Evolutionary conservation across 139 green algal species (phyloP).

Genomic region (Picochlorum sp.): DNA sequence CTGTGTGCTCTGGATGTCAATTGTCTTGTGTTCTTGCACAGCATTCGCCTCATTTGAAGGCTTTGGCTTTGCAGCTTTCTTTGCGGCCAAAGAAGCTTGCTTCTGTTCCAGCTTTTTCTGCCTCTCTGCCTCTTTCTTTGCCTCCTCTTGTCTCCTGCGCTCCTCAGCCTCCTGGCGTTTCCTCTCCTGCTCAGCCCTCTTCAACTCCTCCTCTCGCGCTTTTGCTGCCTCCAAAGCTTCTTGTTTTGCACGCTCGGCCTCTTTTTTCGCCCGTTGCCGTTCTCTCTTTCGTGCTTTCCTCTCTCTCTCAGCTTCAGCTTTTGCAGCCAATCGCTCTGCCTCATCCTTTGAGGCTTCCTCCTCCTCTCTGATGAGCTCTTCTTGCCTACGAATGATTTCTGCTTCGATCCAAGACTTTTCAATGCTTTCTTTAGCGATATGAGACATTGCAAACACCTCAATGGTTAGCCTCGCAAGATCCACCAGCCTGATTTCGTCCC

Average conservation of each 20-base stretch:
- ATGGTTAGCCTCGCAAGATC: conserved; percentile 82
- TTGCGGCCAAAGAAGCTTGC: background rate
- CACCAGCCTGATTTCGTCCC: conserved; percentile 83
- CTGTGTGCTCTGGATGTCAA: background rate
- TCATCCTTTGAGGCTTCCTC: conserved; percentile 52
- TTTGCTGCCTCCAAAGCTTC: conserved; percentile 38
- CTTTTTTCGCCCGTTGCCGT: conserved; percentile 32
- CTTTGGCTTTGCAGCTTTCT: conserved; percentile 4
- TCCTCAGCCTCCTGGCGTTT: conserved; percentile 24
- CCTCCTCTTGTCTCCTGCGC: conserved; percentile 23
- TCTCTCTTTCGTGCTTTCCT: conserved; percentile 72
- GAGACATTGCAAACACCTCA: conserved; percentile 84
- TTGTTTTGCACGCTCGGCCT: conserved; percentile 42
- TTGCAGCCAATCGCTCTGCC: conserved; percentile 41
- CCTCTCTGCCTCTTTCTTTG: conserved; percentile 15
- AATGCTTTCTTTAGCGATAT: conserved; percentile 65
- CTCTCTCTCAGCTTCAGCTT: conserved; percentile 55
- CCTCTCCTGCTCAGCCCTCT: conserved; percentile 13
- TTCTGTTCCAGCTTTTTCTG: conserved; percentile 1
- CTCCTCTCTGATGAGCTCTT: conserved; percentile 90
- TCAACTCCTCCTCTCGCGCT: conserved; percentile 10
- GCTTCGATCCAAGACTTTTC: conserved; percentile 76
- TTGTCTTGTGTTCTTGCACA: conserved; percentile 4
- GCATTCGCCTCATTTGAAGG: conserved; percentile 2
- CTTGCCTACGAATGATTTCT: conserved; percentile 77